A percentile compares a stretch with the other conserved stretches of the same genome.
phyloP scores from a whole-genome alignment of 371 early-diverging fungal genomes.

The Cokeromyces recurvatus region DNA sequence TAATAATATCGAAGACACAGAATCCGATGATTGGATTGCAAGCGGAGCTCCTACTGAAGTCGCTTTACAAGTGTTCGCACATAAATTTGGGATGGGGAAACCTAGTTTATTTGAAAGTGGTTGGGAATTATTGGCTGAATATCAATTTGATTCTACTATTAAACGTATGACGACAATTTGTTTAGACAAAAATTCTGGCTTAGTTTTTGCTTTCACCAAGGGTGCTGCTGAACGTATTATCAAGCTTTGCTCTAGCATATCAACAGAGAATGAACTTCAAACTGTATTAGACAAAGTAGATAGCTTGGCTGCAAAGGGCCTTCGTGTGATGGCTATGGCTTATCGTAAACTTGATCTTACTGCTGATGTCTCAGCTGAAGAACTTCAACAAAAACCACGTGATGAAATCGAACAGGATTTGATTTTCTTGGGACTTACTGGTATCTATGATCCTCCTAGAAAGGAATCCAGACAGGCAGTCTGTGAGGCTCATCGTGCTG shows the following conservation, averaged over 20 bases:
- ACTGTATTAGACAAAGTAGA: conserved; percentile 17
- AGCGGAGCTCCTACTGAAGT: conserved; percentile 69
- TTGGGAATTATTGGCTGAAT: conserved; percentile 67
- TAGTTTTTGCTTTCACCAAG: conserved; percentile 44
- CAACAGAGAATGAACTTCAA: conserved; percentile 16
- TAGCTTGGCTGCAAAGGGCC: conserved; percentile 27
- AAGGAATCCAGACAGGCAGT: conserved; percentile 72
- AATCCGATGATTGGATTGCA: conserved; percentile 50
- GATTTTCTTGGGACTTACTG: conserved; percentile 81
- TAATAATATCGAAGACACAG: conserved; percentile 11
- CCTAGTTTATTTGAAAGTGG: conserved; percentile 38
- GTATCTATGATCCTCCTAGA: conserved; percentile 90
- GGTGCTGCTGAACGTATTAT: conserved; percentile 74
- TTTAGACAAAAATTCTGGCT: conserved; percentile 12
- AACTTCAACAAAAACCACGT: conserved; percentile 34
- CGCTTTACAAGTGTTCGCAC: conserved; percentile 71
- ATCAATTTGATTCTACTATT: conserved; percentile 72
- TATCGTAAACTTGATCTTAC: conserved; percentile 42
- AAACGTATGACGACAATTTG: conserved; percentile 72
- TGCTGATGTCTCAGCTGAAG: conserved; percentile 26
- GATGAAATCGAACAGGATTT: conserved; percentile 64
- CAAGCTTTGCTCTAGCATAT: conserved; percentile 44
- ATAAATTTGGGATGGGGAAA: conserved; percentile 59
- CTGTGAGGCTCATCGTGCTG: conserved; percentile 79
- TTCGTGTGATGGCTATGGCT: conserved; percentile 63